Conservation (phyloP, 2,329 filamentous ascomycete species). For the Hymenoscyphus scutula region DNA sequence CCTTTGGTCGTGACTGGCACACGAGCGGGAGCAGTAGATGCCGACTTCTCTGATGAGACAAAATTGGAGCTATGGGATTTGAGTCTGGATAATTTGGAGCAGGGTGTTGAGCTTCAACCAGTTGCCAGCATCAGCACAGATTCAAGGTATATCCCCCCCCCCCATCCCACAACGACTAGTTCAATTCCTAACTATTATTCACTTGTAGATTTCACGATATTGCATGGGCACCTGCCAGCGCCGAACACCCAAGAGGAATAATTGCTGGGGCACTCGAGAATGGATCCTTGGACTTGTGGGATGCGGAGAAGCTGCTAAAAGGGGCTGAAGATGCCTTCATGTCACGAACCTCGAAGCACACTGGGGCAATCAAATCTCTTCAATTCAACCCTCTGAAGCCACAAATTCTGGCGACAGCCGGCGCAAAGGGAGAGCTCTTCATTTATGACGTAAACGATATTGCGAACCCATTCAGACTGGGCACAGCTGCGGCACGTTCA, state of each 20-base stretch:
- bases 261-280: conserved; percentile 95
- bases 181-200: not conserved
- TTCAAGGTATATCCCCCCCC: conserved; percentile 66
- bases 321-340: conserved; percentile 71
- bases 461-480: conserved; percentile 81
- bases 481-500: conserved; percentile 81
- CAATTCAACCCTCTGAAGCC: conserved; percentile 95
- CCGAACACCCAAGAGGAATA: conserved; percentile 77
- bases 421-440: conserved; percentile 92
- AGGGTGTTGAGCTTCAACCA: conserved; percentile 81
- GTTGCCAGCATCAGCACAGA: conserved; percentile 81
- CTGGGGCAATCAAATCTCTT: conserved; percentile 85
- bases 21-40: conserved; percentile 89
- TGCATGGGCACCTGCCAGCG: conserved; percentile 83
- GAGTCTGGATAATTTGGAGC: conserved; percentile 71
- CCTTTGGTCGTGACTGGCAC: conserved; percentile 92
- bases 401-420: conserved; percentile 87
- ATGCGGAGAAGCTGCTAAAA: conserved; percentile 67
- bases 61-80: conserved; percentile 97
- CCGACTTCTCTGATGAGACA: conserved; percentile 96
- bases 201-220: conserved; percentile 85
- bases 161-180: not conserved
- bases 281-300: conserved; percentile 90
- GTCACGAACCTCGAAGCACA: conserved; percentile 85
- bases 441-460: conserved; percentile 93